Base-by-base conservation (phyloP, 2,329 filamentous ascomycete genomes). In the Ceratocystis papillata region DNA sequence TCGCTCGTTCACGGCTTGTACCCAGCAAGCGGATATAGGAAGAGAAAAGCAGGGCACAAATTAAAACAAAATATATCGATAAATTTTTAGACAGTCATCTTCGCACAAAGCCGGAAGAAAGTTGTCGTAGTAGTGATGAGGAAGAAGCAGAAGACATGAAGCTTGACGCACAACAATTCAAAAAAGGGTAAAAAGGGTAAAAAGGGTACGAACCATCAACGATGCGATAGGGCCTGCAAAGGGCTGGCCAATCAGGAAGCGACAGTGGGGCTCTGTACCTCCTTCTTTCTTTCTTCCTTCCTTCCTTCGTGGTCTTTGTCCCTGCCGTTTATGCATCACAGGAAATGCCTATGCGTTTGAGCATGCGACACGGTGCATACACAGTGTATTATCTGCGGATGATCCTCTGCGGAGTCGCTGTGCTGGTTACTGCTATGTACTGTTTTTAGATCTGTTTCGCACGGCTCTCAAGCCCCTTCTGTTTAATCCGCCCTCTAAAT, bases 291-390 rank as follows among this genome's bases (percentile, higher is more conserved):
- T 48, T 7, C 45, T 53, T 20, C 20, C 37, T 62, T 62, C 59
- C 59, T 62, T 62, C 59, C 41, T 62, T 62, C n/a, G 37, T 55
- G n/a, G 62, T 63, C 30, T 50, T 33, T 55, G 45, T 25, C n/a
- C 46, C 22, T 28, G 28, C 22, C 12, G 45, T 53, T 63, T 63
- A 53, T 50, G 53, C 53, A 37, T 59, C 53, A 22, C n/a, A 5
- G 46, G 46, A 50, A 50, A 50, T 7, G 46, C 17, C 46, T 10
- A 22, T 50, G 46, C 46, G 46, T 50, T 12, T 20, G 17, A 22
- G 46, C 46, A 50, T 17, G 53, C 28, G 53, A 53, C 53, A 59
- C 53, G 33, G 53, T 59, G 28, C 53, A 33, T 33, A 17, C 7
- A 41, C 37, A 41, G 12, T 41, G 37, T 41, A 1, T 5, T 41